phyloP scores from a whole-genome alignment of 805 yeast species.

The Isabelozyma rhagii region DNA sequence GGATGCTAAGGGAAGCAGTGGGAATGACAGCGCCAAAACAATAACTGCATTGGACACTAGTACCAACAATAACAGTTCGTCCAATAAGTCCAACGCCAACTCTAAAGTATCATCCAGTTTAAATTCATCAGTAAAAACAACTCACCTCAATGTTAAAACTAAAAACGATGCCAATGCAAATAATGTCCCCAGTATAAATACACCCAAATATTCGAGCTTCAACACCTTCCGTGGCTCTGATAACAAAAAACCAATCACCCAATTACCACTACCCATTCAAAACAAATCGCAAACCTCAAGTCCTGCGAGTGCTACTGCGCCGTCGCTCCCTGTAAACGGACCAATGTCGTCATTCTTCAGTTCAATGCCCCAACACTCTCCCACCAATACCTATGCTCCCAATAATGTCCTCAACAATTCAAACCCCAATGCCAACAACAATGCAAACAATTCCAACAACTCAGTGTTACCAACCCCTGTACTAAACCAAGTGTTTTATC shows the following conservation, averaged over 20 bases:
- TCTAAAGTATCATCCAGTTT: not conserved
- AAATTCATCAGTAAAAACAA: not conserved
- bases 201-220: conserved; percentile 17
- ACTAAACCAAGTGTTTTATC: conserved; percentile 22
- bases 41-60: conserved; percentile 40
- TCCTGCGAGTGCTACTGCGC: conserved; percentile 38
- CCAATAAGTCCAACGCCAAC: not conserved
- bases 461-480: conserved; percentile 15
- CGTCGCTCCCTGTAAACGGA: conserved; percentile 27
- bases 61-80: conserved; percentile 2
- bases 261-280: conserved; percentile 33
- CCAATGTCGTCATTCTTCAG: conserved; percentile 18
- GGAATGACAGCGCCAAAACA: conserved; percentile 39
- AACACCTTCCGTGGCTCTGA: conserved; percentile 29
- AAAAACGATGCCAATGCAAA: conserved; percentile 4
- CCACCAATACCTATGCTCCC: conserved; percentile 19
- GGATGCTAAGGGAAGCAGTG: conserved; percentile 31
- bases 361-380: conserved; percentile 22
- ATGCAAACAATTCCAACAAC: conserved; percentile 10
- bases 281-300: conserved; percentile 39
- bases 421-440: conserved; percentile 12
- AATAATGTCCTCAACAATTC: conserved; percentile 13
- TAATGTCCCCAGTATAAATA: conserved; percentile 9
- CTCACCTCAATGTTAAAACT: not conserved
- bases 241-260: conserved; percentile 23